These are phyloP conservation scores for Pistacia integerrima DNA, from an alignment of 345 rosid species.

Conservation along the genomic window DNA sequence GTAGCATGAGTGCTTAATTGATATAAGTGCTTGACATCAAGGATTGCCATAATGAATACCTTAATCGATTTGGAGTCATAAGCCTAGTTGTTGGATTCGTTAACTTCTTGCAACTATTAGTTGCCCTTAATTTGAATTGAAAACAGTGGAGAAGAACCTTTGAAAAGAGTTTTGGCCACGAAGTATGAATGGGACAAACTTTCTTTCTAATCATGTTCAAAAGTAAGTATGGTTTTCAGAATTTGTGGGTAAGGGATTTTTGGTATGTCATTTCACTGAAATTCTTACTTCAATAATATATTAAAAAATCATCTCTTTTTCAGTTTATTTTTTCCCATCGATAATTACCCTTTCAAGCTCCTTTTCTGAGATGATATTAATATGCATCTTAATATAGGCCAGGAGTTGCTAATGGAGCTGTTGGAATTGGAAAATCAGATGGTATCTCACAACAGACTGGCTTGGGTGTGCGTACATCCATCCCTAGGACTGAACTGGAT, in stretches of 20 bases:
- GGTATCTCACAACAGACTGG: conserved; percentile 56
- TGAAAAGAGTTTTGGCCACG: background rate
- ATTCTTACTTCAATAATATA: background rate
- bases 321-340: conserved; percentile 1
- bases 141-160: background rate
- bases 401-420: conserved; percentile 68
- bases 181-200: background rate
- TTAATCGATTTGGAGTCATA: background rate
- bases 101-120: conserved; percentile 11
- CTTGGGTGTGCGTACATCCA: conserved; percentile 59
- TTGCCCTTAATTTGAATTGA: background rate
- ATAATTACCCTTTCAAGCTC: conserved; percentile 24
- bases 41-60: conserved; percentile 1
- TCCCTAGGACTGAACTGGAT: conserved; percentile 67
- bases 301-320: background rate
- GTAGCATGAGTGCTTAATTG: background rate
- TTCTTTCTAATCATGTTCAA: conserved; percentile 20
- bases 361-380: conserved; percentile 16
- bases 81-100: background rate
- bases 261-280: conserved; percentile 5
- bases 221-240: conserved; percentile 14
- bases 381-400: conserved; percentile 52
- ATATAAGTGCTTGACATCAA: background rate
- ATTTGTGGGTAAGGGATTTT: conserved; percentile 19
- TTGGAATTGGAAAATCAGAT: conserved; percentile 74